Evolutionary conservation across 2,329 filamentous ascomycete genomes (phyloP).

Genomic region (Aspergillus arachidicola): DNA sequence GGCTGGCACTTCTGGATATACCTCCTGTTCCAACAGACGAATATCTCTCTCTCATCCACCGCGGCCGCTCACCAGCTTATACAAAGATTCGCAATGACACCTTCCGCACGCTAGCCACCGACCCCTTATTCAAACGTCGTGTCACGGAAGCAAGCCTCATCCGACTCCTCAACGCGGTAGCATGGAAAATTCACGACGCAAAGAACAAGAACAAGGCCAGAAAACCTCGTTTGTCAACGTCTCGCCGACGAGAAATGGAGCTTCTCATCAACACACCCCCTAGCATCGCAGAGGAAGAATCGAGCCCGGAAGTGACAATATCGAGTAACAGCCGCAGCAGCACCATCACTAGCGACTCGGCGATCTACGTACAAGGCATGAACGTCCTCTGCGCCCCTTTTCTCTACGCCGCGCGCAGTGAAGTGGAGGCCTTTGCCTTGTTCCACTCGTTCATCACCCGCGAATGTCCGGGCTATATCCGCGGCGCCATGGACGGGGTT

Average conservation of each 20-base stretch:
- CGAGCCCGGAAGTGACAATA: conserved; percentile 42
- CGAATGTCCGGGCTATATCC: conserved; percentile 91
- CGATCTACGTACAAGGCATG: conserved; percentile 97
- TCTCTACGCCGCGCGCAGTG: conserved; percentile 89
- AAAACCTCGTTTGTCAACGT: conserved; percentile 41
- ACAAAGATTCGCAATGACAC: conserved; percentile 98
- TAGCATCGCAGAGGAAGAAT: conserved; percentile 40
- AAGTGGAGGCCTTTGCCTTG: conserved; percentile 89
- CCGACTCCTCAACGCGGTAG: conserved; percentile 88
- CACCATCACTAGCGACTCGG: conserved; percentile 62
- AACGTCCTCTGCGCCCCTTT: conserved; percentile 97
- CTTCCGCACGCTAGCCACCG: conserved; percentile 92
- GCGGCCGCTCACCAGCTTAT: conserved; percentile 91
- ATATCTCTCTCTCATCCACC: conserved; percentile 87
- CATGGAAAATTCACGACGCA: conserved; percentile 88
- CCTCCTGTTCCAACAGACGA: conserved; percentile 81
- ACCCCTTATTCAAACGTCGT: conserved; percentile 92
- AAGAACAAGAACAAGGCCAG: conserved; percentile 58
- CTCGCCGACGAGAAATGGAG: conserved; percentile 51
- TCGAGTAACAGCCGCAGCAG: conserved; percentile 21
- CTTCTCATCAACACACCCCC: conserved; percentile 41
- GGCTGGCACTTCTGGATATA: conserved; percentile 90
- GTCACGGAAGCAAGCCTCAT: conserved; percentile 96
- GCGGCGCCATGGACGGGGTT: conserved; percentile 95
- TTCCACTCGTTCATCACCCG: conserved; percentile 85